Evolutionary conservation across 108 stramenopile species (phyloP), one percentile per base, ranked within the genome.

Genomic region (Phaeodactylum tricornutum): DNA sequence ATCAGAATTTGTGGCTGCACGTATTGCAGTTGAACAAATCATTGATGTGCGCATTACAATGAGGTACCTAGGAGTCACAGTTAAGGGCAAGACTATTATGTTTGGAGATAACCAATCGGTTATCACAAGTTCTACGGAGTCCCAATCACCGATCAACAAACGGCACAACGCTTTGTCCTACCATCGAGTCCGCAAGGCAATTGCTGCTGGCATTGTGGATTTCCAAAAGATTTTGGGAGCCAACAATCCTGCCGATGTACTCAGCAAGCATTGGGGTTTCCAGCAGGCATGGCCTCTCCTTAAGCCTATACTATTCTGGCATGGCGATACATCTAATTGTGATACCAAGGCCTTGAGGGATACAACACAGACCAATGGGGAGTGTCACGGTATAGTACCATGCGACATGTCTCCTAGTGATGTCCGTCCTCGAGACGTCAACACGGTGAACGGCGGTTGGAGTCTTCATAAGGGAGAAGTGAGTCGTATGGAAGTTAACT

Each of bases 51-150:
- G 65, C 0, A 50, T 57, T 50, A 66, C 61, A 24, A 36, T 66
- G 3, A 40, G 60, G 14, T 38, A 38, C 26, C 42, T 72, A 33
- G 65, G 64, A 24, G n/a, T 59, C 6, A 50, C 57, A 36, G 4
- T 70, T 6, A 16, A 49, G n/a, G 70, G 60, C 5, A 51, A 64
- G 21, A 46, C 62, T 0, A 37, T 50, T 17, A 34, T 73, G 15
- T 67, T 43, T 21, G 61, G 71, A 15, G 63, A 73, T 42, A 72
- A 72, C 40, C 17, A 64, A 5, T 42, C 30, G 25, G 72, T 73
- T 9, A 28, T 60, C 29, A 48, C 33, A 27, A 66, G 56, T 28
- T 34, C 56, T 12, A 53, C 24, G 3, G 4, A 4, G 3, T 19
- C 17, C 3, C 51, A 61, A 23, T 2, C 26, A 17, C 28, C 26